phyloP scores from a whole-genome alignment of 2,329 filamentous ascomycete species.

The Harringtonia lauricola region DNA sequence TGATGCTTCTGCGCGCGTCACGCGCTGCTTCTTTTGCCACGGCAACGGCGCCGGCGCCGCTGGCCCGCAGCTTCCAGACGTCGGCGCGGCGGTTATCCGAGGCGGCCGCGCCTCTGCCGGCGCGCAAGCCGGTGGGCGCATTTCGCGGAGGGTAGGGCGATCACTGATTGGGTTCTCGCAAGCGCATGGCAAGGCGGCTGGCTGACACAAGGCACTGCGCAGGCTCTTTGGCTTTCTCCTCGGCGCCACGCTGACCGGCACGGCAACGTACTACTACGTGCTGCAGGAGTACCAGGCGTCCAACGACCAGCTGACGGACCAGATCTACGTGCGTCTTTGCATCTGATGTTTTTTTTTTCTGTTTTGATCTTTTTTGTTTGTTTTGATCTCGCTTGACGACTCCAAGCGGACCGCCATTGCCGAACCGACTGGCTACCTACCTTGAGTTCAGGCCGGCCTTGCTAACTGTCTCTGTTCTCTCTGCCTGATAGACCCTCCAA shows the following conservation, averaged over 20 bases:
- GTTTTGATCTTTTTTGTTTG: background rate
- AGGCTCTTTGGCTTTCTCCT: constrained; percentile 89
- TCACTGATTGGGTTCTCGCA: background rate
- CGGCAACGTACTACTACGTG: constrained; percentile 82
- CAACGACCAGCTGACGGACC: constrained; percentile 87
- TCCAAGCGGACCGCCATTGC: no score
- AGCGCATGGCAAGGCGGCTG: no score
- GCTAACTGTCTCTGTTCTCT: background rate
- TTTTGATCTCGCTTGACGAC: no score
- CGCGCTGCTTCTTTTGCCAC: constrained; percentile 24
- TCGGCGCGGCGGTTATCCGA: constrained; percentile 32
- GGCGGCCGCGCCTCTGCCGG: constrained; percentile 36
- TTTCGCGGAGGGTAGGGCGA: constrained; percentile 48
- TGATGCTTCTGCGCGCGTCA: constrained; percentile 25
- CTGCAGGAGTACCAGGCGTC: constrained; percentile 87
- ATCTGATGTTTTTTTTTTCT: constrained; percentile 16
- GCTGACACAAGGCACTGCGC: no score
- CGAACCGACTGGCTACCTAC: no score
- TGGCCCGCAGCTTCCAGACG: constrained; percentile 36
- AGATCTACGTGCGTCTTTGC: constrained; percentile 75
- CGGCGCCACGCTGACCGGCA: constrained; percentile 68
- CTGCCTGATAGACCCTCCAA: constrained; percentile 60
- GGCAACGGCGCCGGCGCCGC: constrained; percentile 10
- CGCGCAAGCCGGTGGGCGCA: constrained; percentile 47
- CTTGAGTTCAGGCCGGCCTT: no score